Base-by-base conservation (phyloP, 306 rosid species). In the Acacia crassicarpa region DNA sequence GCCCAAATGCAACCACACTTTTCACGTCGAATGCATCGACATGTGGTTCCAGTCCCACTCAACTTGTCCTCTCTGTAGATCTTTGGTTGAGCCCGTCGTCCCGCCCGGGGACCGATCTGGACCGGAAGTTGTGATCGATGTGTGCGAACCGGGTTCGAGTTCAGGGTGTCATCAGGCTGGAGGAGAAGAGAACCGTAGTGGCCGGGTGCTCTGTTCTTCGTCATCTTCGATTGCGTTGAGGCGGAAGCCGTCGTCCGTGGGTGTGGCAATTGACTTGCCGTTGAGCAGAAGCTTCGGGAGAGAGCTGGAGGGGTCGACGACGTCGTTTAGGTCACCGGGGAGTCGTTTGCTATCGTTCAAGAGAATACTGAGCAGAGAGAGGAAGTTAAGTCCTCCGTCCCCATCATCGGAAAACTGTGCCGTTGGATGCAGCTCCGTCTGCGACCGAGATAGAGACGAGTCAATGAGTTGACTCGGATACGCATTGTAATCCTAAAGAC, bases 31-130 rank as follows among this genome's bases (percentile, higher is more conserved):
- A 1, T 95, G 98, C 68, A 95, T 95, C 25, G 98, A 95, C 33
- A 89, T 90, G 95, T 93, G 98, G 98, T 90, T 95, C 58, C 91
- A 81, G 1, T 90, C 97, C 1, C 97, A 95, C 74, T 80, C 92
- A 59, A 93, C 97, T 0, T 95, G 98, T 27, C 98, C 98, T 0
- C 88, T 95, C 2, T 95, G 98, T 32, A 81, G 98, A 76, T 77
- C 87, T 1, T 51, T 88, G 0, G 98, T 95, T 9, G 98, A 95
- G 66, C 66, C 81, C 12, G 51, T 81, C 12, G 46, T 12, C 1
- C 32, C 75, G 6, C 11, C n/a, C 4, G 78, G n/a, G 1, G 23
- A 51, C 1, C 76, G 72, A 20, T 15, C 15, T 38, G 25, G 58
- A 38, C 3, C 54, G 25, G 94, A 88, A 9, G 82, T 81, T 6